Percentiles rank a stretch among this genome's conserved stretches.
phyloP scores from a whole-genome alignment of 2,329 filamentous ascomycete species.

The Beauveria sp. region DNA sequence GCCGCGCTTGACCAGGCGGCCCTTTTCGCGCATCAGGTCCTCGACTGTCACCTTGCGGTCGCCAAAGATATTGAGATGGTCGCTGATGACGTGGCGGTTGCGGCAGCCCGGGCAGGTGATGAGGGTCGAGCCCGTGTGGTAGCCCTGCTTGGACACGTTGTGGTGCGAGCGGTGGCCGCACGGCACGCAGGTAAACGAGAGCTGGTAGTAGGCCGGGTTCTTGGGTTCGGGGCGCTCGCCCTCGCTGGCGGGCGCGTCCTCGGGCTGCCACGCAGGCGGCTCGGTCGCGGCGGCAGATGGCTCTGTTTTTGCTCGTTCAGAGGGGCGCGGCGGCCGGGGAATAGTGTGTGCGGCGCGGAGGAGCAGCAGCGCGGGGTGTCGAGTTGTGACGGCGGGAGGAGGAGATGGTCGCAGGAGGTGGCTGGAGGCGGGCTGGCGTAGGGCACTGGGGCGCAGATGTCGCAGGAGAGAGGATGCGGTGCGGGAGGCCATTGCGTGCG shows the following conservation, averaged over 20 bases:
- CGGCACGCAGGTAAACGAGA: constrained; percentile 89
- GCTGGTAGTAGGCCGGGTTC: constrained; percentile 65
- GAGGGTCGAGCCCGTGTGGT: constrained; percentile 82
- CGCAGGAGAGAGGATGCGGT: constrained; percentile 15
- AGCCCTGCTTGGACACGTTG: constrained; percentile 85
- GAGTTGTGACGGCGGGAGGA: constrained; percentile 10
- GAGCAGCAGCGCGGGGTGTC: constrained; percentile 12
- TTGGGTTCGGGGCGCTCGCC: constrained; percentile 24
- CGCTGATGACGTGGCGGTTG: constrained; percentile 84
- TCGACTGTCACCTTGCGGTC: constrained; percentile 64
- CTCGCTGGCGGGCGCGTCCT: constrained; percentile 21
- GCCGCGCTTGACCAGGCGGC: constrained; percentile 64
- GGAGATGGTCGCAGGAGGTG: constrained; percentile 7
- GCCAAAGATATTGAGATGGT: constrained; percentile 76
- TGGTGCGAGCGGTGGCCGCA: constrained; percentile 78
- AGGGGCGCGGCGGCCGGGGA: constrained; percentile 24
- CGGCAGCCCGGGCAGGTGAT: constrained; percentile 83
- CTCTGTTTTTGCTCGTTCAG: background rate
- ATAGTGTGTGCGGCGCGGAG: constrained; percentile 28
- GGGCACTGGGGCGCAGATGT: constrained; percentile 7
- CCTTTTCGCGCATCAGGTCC: constrained; percentile 69
- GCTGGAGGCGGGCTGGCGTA: constrained; percentile 12
- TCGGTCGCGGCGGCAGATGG: background rate
- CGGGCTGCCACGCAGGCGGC: constrained; percentile 2
- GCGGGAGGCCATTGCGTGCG: constrained; percentile 23